Evolutionary conservation across 2,329 filamentous ascomycete species (phyloP).

Genomic region (Ceratocystis cacaofunesta): DNA sequence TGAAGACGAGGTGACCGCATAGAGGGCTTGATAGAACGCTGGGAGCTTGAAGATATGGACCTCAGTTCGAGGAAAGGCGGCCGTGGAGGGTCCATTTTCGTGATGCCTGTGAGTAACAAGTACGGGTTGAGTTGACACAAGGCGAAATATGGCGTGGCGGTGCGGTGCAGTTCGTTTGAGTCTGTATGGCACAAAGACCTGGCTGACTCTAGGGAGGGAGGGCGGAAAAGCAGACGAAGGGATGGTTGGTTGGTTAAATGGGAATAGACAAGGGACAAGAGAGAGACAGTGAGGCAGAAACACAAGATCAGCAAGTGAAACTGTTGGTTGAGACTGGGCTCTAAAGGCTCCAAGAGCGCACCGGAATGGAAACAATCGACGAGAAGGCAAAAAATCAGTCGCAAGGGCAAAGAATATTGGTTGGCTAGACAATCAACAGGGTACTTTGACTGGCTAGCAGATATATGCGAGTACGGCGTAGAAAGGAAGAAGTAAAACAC

Average conservation of each 20-base stretch:
- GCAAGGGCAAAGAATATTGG: neutral
- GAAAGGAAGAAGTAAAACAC: neutral
- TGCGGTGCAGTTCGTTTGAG: neutral
- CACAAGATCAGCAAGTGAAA: conserved; percentile 3
- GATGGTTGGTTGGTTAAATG: neutral
- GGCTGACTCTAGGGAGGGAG: neutral
- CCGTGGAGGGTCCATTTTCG: conserved; percentile 35
- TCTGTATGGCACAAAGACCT: neutral
- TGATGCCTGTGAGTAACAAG: neutral
- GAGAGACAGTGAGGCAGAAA: conserved; percentile 7
- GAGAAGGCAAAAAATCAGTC: neutral
- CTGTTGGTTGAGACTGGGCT: neutral
- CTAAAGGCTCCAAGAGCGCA: neutral
- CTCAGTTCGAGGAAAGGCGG: conserved; percentile 46
- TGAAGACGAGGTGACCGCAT: conserved; percentile 60
- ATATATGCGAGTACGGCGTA: neutral
- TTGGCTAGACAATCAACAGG: neutral
- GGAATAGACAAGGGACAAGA: conserved; percentile 3
- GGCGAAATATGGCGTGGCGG: neutral
- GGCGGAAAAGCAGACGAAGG: conserved; percentile 2
- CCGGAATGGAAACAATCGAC: conserved; percentile 4
- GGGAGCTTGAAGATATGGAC: conserved; percentile 39
- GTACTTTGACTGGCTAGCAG: neutral
- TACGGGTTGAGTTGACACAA: neutral
- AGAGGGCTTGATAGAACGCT: conserved; percentile 32